These are phyloP conservation scores for Jamesozyma rosinii DNA, from an alignment of 805 yeast genomes.

Conservation along the genomic window DNA sequence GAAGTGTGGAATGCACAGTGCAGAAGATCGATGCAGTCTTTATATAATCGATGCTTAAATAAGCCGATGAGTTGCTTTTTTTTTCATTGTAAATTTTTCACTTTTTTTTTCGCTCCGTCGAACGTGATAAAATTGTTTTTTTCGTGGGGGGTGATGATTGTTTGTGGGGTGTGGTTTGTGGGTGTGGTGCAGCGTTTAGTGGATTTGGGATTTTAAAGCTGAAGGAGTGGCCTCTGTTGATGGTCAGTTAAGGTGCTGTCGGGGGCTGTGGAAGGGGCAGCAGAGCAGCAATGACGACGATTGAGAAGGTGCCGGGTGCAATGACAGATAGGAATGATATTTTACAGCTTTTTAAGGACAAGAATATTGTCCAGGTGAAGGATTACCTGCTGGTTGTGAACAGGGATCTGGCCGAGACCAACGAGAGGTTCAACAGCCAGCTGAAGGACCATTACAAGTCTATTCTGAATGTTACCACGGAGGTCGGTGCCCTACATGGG, in stretches of 20 bases:
- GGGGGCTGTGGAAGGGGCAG: neutral
- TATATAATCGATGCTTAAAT: neutral
- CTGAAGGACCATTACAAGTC: constrained; percentile 19
- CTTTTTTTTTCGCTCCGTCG: too few species aligned
- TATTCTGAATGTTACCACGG: constrained; percentile 20
- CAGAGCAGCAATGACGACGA: neutral
- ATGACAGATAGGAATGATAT: neutral
- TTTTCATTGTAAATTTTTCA: neutral
- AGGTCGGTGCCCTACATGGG: constrained; percentile 11
- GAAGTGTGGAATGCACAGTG: too few species aligned
- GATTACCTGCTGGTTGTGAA: constrained; percentile 7
- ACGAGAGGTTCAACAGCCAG: constrained; percentile 14
- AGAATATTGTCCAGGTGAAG: constrained; percentile 11
- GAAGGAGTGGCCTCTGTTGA: too few species aligned
- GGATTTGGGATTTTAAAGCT: too few species aligned
- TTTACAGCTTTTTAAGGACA: constrained; percentile 9
- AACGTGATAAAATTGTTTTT: too few species aligned
- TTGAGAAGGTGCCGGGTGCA: neutral
- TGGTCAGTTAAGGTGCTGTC: too few species aligned
- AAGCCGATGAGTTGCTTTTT: neutral
- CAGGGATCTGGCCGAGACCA: constrained; percentile 6
- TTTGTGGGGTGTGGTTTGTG: too few species aligned
- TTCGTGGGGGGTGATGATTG: too few species aligned
- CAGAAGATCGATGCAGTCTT: too few species aligned
- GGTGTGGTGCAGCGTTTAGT: too few species aligned